Evolutionary conservation across 208 protist species (phyloP).

Genomic region (Leishmania turanica): DNA sequence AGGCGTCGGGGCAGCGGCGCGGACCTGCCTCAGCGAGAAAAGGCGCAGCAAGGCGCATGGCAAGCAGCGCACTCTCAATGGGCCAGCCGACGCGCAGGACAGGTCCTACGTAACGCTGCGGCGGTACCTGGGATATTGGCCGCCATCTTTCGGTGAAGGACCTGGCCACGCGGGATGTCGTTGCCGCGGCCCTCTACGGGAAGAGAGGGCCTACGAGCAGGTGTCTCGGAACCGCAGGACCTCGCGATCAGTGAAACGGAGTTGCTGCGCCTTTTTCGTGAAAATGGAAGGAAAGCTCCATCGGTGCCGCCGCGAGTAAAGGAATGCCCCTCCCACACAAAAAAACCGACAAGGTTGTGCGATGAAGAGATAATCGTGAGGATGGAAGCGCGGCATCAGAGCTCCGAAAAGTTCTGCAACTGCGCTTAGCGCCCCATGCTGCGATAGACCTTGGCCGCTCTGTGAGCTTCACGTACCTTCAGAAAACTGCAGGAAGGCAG

Average conservation of each 20-base stretch:
- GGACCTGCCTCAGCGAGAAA: neutral
- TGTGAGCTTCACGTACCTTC: neutral
- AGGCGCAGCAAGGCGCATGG: neutral
- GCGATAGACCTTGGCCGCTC: neutral
- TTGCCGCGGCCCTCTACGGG: neutral
- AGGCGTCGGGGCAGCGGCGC: neutral
- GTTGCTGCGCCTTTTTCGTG: neutral
- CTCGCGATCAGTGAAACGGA: neutral
- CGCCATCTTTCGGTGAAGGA: neutral
- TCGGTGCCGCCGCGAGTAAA: neutral
- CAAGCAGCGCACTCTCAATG: neutral
- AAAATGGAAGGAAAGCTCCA: neutral
- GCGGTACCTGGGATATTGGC: neutral
- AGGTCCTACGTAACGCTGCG: neutral
- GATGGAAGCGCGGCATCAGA: neutral
- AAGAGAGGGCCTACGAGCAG: neutral
- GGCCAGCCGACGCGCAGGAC: neutral
- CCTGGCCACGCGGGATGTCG: neutral
- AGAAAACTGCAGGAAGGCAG: neutral
- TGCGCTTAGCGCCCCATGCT: neutral
- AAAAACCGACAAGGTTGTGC: neutral
- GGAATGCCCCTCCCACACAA: neutral
- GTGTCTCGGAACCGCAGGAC: neutral
- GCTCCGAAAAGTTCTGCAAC: neutral
- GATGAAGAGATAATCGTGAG: neutral